Percentiles rank a stretch among this genome's conserved stretches.
Evolutionary conservation across 2,329 filamentous ascomycete genomes (phyloP).

Genomic region (Delphinella strobiligena): DNA sequence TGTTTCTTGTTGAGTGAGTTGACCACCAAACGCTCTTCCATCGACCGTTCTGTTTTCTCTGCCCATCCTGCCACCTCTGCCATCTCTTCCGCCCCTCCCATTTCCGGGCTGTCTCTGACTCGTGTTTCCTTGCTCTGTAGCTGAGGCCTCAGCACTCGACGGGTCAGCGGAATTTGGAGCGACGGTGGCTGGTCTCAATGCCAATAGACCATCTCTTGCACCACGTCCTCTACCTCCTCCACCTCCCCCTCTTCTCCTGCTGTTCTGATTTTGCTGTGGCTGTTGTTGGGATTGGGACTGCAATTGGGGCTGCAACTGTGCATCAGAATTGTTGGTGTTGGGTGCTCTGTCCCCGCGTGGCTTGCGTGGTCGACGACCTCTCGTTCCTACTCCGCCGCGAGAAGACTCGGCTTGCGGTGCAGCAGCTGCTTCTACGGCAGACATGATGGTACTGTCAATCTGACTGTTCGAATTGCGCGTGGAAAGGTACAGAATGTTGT

Average conservation of each 20-base stretch:
- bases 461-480: no score
- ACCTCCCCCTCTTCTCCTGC: constrained; percentile 16
- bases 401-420: not conserved
- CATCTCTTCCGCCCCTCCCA: constrained; percentile 12
- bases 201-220: constrained; percentile 15
- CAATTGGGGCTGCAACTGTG: not conserved
- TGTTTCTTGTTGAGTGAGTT: constrained; percentile 32
- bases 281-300: constrained; percentile 2
- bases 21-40: constrained; percentile 37
- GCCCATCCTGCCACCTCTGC: constrained; percentile 9
- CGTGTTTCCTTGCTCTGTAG: constrained; percentile 3
- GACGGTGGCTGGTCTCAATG: constrained; percentile 20
- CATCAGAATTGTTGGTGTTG: not conserved
- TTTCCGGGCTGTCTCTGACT: constrained; percentile 1
- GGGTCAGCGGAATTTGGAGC: constrained; percentile 13
- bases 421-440: constrained; percentile 3
- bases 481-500: no score
- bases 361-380: constrained; percentile 1
- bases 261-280: constrained; percentile 1
- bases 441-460: no score
- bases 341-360: constrained; percentile 2
- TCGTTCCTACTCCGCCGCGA: not conserved
- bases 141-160: constrained; percentile 7
- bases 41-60: constrained; percentile 21
- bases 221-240: constrained; percentile 16